Evolutionary conservation across 176 grass and related monocot species (phyloP), one percentile per base, ranked within the genome.

Genomic region (Saccharum spontaneum): DNA sequence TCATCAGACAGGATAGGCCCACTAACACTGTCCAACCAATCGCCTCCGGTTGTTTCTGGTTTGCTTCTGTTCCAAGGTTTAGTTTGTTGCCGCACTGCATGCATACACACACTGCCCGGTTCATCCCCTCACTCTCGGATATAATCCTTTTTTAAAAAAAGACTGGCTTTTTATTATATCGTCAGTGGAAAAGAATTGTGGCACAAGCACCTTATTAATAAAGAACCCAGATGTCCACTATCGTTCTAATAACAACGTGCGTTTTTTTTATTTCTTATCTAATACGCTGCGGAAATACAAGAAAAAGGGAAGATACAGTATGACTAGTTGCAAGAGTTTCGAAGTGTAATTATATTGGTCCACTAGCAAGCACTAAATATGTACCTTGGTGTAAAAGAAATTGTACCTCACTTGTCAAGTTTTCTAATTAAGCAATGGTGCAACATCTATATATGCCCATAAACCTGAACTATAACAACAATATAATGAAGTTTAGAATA

Each of bases 11-110:
- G 28, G 34, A 37, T 40, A 55, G 79, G 66, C 17, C 66, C 79
- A 81, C 65, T 70, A 81, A 81, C 46, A 68, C 79, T 39, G 65
- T 17, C 31, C 65, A 81, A 81, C 65, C 79, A 81, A 69, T 81
- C 79, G 49, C 7, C 44, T 54, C 45, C 63, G 22, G 67, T 52
- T 50, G 64, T 54, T 69, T 49, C 62, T 6, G 43, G 69, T 69
- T 81, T 81, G 64, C 65, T 81, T 81, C 45, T 81, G 45, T 50
- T 69, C 64, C 33, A 81, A 81, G 64, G 45, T 8, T 80, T 50
- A 7, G n/a, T 24, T 68, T 26, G 34, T 22, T 50, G 64, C 26
- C 5, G 23, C 12, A 24, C 26, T 12, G 41, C n/a, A 24, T 71
- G 41, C n/a, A 36, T 17, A 23, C 24, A 23, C n/a, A 61, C 55